Conservation (phyloP, 116 monocot genomes). For the Phalaenopsis hybrid region DNA sequence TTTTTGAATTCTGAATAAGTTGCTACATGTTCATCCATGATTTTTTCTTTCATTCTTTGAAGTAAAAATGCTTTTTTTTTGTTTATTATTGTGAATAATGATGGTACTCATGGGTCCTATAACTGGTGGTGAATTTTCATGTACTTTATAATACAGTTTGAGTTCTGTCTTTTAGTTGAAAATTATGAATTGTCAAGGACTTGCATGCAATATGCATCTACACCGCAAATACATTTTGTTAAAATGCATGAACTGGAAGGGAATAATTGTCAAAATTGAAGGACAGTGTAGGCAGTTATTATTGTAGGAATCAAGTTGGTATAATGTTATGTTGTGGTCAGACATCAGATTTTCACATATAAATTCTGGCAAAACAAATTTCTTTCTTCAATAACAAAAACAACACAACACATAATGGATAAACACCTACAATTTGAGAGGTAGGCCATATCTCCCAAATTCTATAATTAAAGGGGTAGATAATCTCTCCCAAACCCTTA, state of each 20-base stretch:
- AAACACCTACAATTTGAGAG: too few species aligned
- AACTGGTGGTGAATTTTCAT: neutral
- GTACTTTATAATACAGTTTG: neutral
- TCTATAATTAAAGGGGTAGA: too few species aligned
- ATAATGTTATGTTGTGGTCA: neutral
- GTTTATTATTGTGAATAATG: neutral
- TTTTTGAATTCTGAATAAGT: neutral
- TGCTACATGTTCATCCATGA: neutral
- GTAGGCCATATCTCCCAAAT: too few species aligned
- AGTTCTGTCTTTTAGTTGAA: neutral
- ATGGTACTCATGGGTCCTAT: neutral
- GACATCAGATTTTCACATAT: too few species aligned
- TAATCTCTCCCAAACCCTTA: too few species aligned
- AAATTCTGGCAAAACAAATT: too few species aligned
- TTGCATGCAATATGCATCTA: neutral
- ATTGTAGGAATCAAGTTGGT: neutral
- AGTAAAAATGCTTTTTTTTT: neutral
- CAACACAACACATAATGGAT: too few species aligned
- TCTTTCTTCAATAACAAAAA: too few species aligned
- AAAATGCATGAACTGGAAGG: neutral
- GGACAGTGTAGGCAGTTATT: too few species aligned
- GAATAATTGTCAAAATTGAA: too few species aligned
- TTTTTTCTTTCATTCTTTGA: neutral
- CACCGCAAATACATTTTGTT: neutral
- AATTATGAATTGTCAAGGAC: neutral